Evolutionary conservation across 139 green algal genomes (phyloP), one percentile per base, ranked within the genome.

Genomic region (Limnomonas spitsbergensis): DNA sequence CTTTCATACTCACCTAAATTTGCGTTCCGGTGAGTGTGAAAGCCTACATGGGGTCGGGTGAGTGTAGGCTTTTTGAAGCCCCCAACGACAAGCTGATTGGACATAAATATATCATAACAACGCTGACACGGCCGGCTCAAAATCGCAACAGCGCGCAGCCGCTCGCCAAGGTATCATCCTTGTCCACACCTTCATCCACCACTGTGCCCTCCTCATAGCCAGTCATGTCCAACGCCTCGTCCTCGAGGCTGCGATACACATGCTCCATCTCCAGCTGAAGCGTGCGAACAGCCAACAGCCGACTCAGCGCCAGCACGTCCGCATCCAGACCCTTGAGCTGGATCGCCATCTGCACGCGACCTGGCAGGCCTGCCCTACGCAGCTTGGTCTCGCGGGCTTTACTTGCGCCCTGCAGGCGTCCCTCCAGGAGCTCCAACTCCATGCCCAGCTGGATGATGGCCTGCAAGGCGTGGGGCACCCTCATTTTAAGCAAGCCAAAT

Each of bases 261-360:
- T 91, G 92, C 81, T 96, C 94, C 93, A 98, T 94, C 84, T 98
- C 91, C 39, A 98, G 84, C 83, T 97, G 89, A 72, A 98, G 84
- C 26, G 90, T 97, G 53, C 89, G 83, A 29, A 97, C 84, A 7
- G 86, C 90, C 53, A 94, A 78, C 53, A 80, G 52, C 2, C 81
- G 70, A 53, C 78, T 89, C 31, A 93, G 52, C 4, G 66, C 36
- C 32, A 89, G 69, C 32, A 97, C 91, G 31, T 93, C 86, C 26
- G 88, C 84, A 77, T 97, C 92, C 87, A 95, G 87, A n/a, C 81
- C 76, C 34, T 88, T 82, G 54, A 97, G 82, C 86, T 95, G 89
- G 7, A 85, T 84, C 0, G 93, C 92, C 79, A 96, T 83, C 66
- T 87, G 86, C 0, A 91, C 85, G 6, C 87, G 76, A 3, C 40